These are phyloP conservation scores for Edaphochlamys debaryana DNA, from an alignment of 139 green algal genomes.

Conservation along the genomic window DNA sequence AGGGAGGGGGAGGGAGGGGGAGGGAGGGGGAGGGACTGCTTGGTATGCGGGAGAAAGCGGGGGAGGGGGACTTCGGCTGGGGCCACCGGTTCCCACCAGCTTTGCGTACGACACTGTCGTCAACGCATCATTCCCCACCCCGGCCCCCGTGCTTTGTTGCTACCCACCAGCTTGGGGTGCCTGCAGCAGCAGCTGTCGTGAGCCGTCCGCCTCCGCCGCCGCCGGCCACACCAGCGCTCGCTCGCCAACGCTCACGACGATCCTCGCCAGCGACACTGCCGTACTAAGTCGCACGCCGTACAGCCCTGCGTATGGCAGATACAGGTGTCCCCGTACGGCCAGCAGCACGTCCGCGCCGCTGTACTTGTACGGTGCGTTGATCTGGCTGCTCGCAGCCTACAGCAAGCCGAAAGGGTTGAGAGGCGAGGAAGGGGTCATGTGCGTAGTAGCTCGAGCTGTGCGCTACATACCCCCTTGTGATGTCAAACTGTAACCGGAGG, in stretches of 20 bases:
- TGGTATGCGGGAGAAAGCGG: too few relatives aligned
- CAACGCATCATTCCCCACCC: not conserved
- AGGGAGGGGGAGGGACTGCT: too few relatives aligned
- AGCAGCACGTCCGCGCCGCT: not conserved
- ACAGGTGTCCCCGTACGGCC: not conserved
- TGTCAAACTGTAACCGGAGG: too few relatives aligned
- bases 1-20: too few relatives aligned
- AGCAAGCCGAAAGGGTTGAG: not conserved
- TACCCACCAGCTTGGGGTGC: too few relatives aligned
- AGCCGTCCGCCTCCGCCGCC: not conserved
- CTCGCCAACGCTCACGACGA: slow-evolving; percentile 14
- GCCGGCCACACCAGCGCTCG: not conserved
- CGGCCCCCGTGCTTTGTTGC: too few relatives aligned
- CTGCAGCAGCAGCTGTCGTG: not conserved
- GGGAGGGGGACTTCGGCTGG: too few relatives aligned
- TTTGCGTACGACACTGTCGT: not conserved
- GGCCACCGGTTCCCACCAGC: not conserved
- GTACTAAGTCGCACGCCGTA: slow-evolving; percentile 13
- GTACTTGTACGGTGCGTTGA: slow-evolving; percentile 16
- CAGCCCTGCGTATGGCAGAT: not conserved
- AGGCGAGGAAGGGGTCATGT: not conserved
- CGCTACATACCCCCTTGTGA: not conserved
- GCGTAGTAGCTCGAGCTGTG: not conserved
- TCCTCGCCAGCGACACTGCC: not conserved
- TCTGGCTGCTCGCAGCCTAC: not conserved